These are phyloP conservation scores for Gymnopus androsaceus DNA, from an alignment of 1,284 basidiomycete species.

Conservation along the genomic window DNA sequence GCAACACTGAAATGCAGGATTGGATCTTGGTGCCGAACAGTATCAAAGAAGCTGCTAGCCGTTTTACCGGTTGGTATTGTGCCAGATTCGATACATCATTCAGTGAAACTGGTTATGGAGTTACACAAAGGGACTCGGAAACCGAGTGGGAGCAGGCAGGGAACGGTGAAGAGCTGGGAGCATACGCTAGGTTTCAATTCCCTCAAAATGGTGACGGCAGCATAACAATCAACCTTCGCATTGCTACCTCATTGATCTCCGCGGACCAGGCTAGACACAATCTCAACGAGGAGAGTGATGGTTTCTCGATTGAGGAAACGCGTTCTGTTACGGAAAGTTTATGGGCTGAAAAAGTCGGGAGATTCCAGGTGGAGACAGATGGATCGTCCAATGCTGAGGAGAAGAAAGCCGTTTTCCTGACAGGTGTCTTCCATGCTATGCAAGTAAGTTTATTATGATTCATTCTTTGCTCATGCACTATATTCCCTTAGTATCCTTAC, in stretches of 20 bases:
- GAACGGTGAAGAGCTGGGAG: conserved; percentile 53
- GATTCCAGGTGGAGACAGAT: conserved; percentile 58
- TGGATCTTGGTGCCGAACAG: conserved; percentile 63
- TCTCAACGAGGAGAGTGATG: conserved; percentile 59
- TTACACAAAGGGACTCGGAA: conserved; percentile 25
- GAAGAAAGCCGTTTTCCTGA: conserved; percentile 63
- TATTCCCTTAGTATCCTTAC: conserved; percentile 68
- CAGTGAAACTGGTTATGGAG: conserved; percentile 53
- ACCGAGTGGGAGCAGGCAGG: conserved; percentile 29
- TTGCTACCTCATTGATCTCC: conserved; percentile 82
- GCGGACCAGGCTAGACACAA: conserved; percentile 71
- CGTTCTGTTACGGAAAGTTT: conserved; percentile 54
- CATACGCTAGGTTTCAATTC: conserved; percentile 55
- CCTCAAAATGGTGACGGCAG: conserved; percentile 1
- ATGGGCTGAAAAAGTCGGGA: conserved; percentile 76
- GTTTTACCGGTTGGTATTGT: conserved; percentile 74
- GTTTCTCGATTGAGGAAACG: conserved; percentile 56
- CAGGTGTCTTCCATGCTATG: conserved; percentile 67
- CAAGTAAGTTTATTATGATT: conserved; percentile 45
- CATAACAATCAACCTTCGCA: conserved; percentile 55
- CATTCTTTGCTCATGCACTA: neutral
- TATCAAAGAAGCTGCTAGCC: conserved; percentile 48
- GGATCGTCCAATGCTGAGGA: conserved; percentile 41
- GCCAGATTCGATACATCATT: conserved; percentile 62
- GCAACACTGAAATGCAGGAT: conserved; percentile 76